These are phyloP conservation scores for Cladophialophora chaetospira DNA, from an alignment of 2,329 filamentous ascomycete species.

Conservation along the genomic window DNA sequence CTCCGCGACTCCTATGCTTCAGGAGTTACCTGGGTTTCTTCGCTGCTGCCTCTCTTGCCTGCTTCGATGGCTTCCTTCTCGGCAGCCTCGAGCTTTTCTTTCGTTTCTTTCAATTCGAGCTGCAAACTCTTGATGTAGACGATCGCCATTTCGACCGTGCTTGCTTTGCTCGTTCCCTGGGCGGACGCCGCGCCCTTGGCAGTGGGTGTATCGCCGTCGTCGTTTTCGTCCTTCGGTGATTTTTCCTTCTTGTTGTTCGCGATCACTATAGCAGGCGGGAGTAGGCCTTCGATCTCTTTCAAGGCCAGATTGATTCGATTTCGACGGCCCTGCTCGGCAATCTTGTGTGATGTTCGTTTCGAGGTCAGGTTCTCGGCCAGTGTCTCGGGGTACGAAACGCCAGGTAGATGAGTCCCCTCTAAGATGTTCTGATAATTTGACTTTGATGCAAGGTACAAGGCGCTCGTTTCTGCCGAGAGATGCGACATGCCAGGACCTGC, in stretches of 20 bases:
- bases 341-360: slow-evolving; percentile 96
- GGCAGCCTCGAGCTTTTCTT: slow-evolving; percentile 63
- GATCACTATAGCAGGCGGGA: slow-evolving; percentile 62
- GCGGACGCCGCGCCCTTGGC: slow-evolving; percentile 41
- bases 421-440: slow-evolving; percentile 98
- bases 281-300: slow-evolving; percentile 82
- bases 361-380: slow-evolving; percentile 92
- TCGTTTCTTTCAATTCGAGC: slow-evolving; percentile 68
- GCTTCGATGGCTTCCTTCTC: slow-evolving; percentile 59
- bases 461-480: slow-evolving; percentile 60
- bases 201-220: slow-evolving; percentile 40
- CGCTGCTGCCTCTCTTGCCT: slow-evolving; percentile 20
- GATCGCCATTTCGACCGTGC: slow-evolving; percentile 95
- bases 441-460: slow-evolving; percentile 84
- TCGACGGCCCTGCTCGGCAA: slow-evolving; percentile 91
- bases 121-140: slow-evolving; percentile 89
- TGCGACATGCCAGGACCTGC: slow-evolving; percentile 37
- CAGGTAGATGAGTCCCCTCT: slow-evolving; percentile 87
- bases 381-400: slow-evolving; percentile 85
- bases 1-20: slow-evolving; percentile 4
- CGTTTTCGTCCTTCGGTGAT: slow-evolving; percentile 38
- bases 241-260: slow-evolving; percentile 39
- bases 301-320: slow-evolving; percentile 95
- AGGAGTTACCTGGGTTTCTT: slow-evolving; percentile 21
- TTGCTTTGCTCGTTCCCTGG: slow-evolving; percentile 84